A percentile compares a stretch with the other conserved stretches of the same genome.
phyloP scores from a whole-genome alignment of 2,329 filamentous ascomycete genomes.

The Celoporthe dispersa region DNA sequence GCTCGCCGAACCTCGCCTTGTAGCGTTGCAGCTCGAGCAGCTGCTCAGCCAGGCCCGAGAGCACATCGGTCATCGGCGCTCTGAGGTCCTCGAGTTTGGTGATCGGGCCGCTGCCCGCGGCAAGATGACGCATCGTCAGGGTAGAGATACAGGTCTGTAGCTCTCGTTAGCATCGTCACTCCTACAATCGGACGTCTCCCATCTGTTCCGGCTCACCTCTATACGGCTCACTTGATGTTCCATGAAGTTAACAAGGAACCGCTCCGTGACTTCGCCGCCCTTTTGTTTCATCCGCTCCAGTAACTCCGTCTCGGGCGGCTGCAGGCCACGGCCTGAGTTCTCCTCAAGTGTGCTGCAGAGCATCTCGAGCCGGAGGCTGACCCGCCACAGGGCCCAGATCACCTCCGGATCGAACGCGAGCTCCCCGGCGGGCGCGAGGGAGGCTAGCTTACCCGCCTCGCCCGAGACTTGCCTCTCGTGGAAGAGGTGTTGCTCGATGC shows the following conservation, averaged over 20 bases:
- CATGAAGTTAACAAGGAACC: slow-evolving; percentile 85
- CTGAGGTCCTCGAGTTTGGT: slow-evolving; percentile 72
- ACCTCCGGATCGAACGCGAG: slow-evolving; percentile 79
- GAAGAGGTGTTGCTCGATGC: slow-evolving; percentile 70
- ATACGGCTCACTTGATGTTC: slow-evolving; percentile 96
- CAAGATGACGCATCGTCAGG: slow-evolving; percentile 77
- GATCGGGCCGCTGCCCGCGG: slow-evolving; percentile 68
- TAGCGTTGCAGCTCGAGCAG: slow-evolving; percentile 67
- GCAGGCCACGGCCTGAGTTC: slow-evolving; percentile 64
- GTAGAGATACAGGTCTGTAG: slow-evolving; percentile 78
- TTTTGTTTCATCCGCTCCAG: slow-evolving; percentile 69
- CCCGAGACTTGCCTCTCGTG: slow-evolving; percentile 46
- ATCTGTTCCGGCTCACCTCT: slow-evolving; percentile 68
- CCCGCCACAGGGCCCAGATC: slow-evolving; percentile 87
- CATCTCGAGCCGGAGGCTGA: slow-evolving; percentile 89
- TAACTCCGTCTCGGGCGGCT: slow-evolving; percentile 81
- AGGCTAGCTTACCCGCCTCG: slow-evolving; percentile 61
- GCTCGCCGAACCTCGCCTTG: slow-evolving; percentile 55
- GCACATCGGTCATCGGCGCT: slow-evolving; percentile 75
- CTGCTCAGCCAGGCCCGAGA: slow-evolving; percentile 64
- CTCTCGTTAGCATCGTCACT: slow-evolving; percentile 9
- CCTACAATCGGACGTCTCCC: not conserved
- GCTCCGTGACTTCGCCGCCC: slow-evolving; percentile 86
- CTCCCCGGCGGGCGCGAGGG: slow-evolving; percentile 66
- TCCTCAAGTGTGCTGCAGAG: slow-evolving; percentile 88